These are phyloP conservation scores for Acanthamoeba culbertsoni DNA, from an alignment of 208 protist genomes.

Conservation along the genomic window DNA sequence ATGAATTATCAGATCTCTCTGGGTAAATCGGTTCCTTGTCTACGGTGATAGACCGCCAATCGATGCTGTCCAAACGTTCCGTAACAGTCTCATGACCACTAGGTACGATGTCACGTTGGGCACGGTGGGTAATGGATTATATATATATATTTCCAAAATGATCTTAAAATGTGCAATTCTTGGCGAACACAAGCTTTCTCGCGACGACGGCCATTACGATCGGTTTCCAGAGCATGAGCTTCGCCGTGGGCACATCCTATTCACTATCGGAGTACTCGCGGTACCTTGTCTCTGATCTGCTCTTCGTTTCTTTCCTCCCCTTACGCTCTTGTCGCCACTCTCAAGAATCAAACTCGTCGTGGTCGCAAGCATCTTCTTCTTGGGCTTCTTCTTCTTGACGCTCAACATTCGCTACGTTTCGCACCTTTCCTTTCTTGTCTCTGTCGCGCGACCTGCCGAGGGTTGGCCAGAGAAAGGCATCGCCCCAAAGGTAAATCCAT, in stretches of 20 bases:
- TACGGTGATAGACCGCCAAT: conserved; percentile 8
- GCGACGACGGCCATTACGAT: conserved; percentile 30
- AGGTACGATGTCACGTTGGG: background rate
- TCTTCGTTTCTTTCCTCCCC: no score
- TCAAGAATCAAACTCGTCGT: conserved; percentile 15
- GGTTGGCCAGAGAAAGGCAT: conserved; percentile 26
- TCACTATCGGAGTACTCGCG: background rate
- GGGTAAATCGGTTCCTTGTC: background rate
- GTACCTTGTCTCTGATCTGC: background rate
- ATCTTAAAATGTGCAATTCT: background rate
- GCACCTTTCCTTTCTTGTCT: conserved; percentile 3
- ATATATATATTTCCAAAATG: background rate
- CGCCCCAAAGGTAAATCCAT: background rate
- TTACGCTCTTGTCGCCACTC: no score
- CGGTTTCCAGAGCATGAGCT: background rate
- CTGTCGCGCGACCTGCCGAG: conserved; percentile 20
- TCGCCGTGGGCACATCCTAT: background rate
- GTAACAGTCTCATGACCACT: conserved; percentile 32
- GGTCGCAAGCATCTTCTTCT: background rate
- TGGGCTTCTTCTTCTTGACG: conserved; percentile 52
- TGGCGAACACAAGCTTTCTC: no score
- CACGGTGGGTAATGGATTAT: no score
- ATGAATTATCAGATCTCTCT: background rate
- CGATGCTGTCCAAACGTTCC: conserved; percentile 30
- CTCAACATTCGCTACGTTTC: conserved; percentile 37